Conservation (phyloP, 106 monocot genomes). For the Dendrobium officinale region DNA sequence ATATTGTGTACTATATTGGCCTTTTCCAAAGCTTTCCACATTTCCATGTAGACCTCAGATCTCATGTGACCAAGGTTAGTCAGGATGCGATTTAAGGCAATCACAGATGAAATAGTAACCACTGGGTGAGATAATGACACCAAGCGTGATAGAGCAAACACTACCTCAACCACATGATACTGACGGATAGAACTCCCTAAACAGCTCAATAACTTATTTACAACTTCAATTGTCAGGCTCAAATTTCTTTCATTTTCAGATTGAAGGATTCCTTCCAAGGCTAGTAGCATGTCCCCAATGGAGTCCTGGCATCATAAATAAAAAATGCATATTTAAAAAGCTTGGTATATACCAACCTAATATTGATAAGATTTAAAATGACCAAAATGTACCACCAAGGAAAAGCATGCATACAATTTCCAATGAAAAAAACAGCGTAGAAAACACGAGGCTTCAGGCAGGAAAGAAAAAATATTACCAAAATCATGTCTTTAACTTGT, state of each 20-base stretch:
- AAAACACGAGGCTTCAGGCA: too few relatives aligned
- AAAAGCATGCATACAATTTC: background rate
- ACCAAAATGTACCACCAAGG: background rate
- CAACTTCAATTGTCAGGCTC: conserved; percentile 30
- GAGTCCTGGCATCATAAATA: conserved; percentile 43
- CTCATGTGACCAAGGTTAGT: conserved; percentile 25
- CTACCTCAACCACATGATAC: conserved; percentile 42
- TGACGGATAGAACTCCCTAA: conserved; percentile 43
- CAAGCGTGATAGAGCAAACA: conserved; percentile 37
- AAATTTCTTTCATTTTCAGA: conserved; percentile 46
- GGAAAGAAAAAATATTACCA: too few relatives aligned
- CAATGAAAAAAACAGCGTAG: background rate
- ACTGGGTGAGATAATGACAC: conserved; percentile 27
- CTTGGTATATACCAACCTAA: background rate
- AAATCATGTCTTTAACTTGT: too few relatives aligned
- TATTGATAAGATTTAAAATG: background rate
- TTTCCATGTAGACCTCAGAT: conserved; percentile 23
- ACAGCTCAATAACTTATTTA: conserved; percentile 31
- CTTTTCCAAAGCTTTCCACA: conserved; percentile 48
- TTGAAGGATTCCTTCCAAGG: conserved; percentile 68
- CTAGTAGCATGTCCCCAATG: conserved; percentile 55
- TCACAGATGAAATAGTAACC: conserved; percentile 32
- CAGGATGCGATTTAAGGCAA: conserved; percentile 46
- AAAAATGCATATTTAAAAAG: background rate
- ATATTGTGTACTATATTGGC: conserved; percentile 30